These are phyloP conservation scores for Akanthomyces uredinophilus DNA, from an alignment of 2,329 filamentous ascomycete genomes.

Conservation along the genomic window DNA sequence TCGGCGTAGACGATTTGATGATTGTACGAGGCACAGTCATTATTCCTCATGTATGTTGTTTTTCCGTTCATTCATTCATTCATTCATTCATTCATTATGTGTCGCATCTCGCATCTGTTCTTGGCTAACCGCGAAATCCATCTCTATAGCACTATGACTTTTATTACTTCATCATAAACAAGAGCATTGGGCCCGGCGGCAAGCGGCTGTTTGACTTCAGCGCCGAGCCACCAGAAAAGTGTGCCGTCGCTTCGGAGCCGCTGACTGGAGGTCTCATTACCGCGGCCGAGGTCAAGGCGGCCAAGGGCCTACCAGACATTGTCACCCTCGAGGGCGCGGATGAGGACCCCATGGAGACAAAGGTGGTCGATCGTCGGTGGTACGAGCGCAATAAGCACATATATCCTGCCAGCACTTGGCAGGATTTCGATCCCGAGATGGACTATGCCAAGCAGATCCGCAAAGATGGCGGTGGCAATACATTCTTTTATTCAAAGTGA, in stretches of 20 bases:
- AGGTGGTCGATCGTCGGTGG: conserved; percentile 94
- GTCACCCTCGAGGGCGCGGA: conserved; percentile 60
- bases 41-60: conserved; percentile 75
- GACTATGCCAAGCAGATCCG: conserved; percentile 74
- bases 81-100: not conserved
- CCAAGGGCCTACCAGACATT: conserved; percentile 40
- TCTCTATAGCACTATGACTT: conserved; percentile 81
- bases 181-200: conserved; percentile 67
- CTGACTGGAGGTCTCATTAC: conserved; percentile 27
- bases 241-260: not conserved
- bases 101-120: not conserved
- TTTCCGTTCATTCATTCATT: not conserved
- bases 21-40: conserved; percentile 86
- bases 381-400: conserved; percentile 98
- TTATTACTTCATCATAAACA: conserved; percentile 94
- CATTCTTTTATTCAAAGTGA: conserved; percentile 73
- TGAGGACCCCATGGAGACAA: conserved; percentile 77
- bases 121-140: conserved; percentile 20
- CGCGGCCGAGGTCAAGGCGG: conserved; percentile 28
- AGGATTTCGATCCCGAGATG: conserved; percentile 85
- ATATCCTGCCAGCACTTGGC: conserved; percentile 92
- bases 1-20: conserved; percentile 94
- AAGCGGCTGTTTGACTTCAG: conserved; percentile 72
- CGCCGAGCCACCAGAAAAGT: conserved; percentile 38
- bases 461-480: conserved; percentile 83